Percentiles rank a stretch among this genome's conserved stretches.
These are phyloP conservation scores for Prunus mongolica DNA, from an alignment of 306 rosid species.

Conservation along the genomic window DNA sequence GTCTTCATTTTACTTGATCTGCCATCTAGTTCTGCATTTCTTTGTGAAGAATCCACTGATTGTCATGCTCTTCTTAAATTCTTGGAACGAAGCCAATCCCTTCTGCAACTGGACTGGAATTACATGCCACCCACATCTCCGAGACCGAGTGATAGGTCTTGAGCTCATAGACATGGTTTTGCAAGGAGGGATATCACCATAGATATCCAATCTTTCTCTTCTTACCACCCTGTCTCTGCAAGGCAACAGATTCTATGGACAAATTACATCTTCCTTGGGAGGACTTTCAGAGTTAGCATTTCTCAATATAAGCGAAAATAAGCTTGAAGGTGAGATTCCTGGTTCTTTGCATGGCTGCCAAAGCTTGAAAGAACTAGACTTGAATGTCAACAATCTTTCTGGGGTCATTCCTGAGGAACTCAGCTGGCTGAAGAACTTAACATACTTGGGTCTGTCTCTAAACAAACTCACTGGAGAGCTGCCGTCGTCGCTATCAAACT, in stretches of 20 bases:
- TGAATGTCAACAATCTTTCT: constrained; percentile 11
- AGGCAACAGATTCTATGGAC: constrained; percentile 10
- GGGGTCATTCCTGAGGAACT: constrained; percentile 26
- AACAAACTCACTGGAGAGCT: constrained; percentile 15
- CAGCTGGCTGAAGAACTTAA: constrained; percentile 7
- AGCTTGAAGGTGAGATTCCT: constrained; percentile 22
- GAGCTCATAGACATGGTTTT: constrained; percentile 16
- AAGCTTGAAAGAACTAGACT: constrained; percentile 20
- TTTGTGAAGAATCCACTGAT: constrained; percentile 13
- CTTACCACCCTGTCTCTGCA: constrained; percentile 17
- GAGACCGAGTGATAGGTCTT: constrained; percentile 13
- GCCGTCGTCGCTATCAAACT: constrained; percentile 17
- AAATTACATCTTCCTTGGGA: constrained; percentile 22
- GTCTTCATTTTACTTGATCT: not conserved
- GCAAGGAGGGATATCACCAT: constrained; percentile 21
- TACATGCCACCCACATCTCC: constrained; percentile 9
- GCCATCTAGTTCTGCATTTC: constrained; percentile 1
- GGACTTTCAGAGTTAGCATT: constrained; percentile 2
- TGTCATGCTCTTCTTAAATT: constrained; percentile 22
- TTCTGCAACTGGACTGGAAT: constrained; percentile 38
- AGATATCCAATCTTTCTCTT: constrained; percentile 24
- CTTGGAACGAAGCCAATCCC: constrained; percentile 25
- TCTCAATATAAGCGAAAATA: constrained; percentile 10
- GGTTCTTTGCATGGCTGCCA: constrained; percentile 19
- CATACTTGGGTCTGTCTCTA: not conserved